A percentile compares a stretch with the other conserved stretches of the same genome.
These are phyloP conservation scores for Penicillium coprophilum DNA, from an alignment of 495 filamentous ascomycete genomes.

Conservation along the genomic window DNA sequence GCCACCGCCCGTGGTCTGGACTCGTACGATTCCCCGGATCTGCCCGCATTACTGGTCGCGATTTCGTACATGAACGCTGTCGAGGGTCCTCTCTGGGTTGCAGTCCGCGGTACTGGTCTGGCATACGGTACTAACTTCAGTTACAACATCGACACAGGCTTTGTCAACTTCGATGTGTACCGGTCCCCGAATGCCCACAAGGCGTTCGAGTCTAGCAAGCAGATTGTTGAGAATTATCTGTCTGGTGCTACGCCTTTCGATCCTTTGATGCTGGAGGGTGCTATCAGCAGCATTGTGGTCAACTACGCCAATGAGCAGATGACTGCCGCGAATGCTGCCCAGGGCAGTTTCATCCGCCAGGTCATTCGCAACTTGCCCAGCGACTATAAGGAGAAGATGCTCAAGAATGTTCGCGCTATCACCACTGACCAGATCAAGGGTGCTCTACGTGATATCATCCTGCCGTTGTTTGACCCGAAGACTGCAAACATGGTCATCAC, in stretches of 20 bases:
- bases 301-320: constrained; percentile 81
- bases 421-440: constrained; percentile 72
- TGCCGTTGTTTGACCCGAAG: constrained; percentile 74
- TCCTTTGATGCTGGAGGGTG: constrained; percentile 79
- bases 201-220: constrained; percentile 74
- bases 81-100: constrained; percentile 91
- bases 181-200: constrained; percentile 86
- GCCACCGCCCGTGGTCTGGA: constrained; percentile 71
- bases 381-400: constrained; percentile 73
- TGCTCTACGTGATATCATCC: constrained; percentile 69
- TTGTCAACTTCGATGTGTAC: constrained; percentile 79
- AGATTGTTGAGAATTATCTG: constrained; percentile 70
- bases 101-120: constrained; percentile 85
- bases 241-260: constrained; percentile 66
- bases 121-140: constrained; percentile 83
- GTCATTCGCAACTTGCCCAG: constrained; percentile 75
- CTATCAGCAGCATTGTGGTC: constrained; percentile 83
- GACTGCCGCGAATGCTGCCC: constrained; percentile 76
- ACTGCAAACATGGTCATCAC: constrained; percentile 83
- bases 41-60: constrained; percentile 85
- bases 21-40: constrained; percentile 69
- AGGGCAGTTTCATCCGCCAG: constrained; percentile 75
- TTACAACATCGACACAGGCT: constrained; percentile 72
- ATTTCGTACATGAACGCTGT: constrained; percentile 87
- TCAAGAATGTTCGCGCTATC: constrained; percentile 74